A percentile compares a stretch with the other conserved stretches of the same genome.
Evolutionary conservation across 1,284 basidiomycete genomes (phyloP).

Genomic region (Thecaphora frezii): DNA sequence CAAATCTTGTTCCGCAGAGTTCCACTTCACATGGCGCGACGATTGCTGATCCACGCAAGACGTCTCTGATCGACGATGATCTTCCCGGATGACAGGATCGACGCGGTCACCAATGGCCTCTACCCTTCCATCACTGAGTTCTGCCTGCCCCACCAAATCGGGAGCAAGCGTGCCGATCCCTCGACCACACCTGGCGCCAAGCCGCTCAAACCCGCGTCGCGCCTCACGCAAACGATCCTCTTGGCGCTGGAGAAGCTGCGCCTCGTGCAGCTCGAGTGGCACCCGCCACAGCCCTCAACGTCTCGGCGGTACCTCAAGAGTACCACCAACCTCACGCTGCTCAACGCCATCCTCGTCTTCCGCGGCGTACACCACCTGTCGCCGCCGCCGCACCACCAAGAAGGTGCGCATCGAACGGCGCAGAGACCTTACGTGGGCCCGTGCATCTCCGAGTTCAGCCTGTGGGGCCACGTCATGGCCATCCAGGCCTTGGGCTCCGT

Average conservation of each 20-base stretch:
- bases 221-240: slow-evolving; percentile 8
- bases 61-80: too few species aligned
- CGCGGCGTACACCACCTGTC: slow-evolving; percentile 26
- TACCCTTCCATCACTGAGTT: slow-evolving; percentile 34
- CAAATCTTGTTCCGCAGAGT: too few species aligned
- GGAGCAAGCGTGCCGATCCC: too few species aligned
- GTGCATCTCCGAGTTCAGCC: slow-evolving; percentile 29
- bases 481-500: slow-evolving; percentile 41
- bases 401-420: too few species aligned
- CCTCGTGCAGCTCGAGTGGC: slow-evolving; percentile 31
- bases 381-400: background rate
- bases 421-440: slow-evolving; percentile 17
- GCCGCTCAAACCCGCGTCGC: background rate
- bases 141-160: too few species aligned
- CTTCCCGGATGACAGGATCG: slow-evolving; percentile 1
- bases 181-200: too few species aligned
- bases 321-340: slow-evolving; percentile 52
- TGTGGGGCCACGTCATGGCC: slow-evolving; percentile 47
- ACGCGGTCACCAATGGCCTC: slow-evolving; percentile 13
- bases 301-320: slow-evolving; percentile 17
- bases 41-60: too few species aligned
- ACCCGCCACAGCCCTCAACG: slow-evolving; percentile 2
- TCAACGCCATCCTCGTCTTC: slow-evolving; percentile 52
- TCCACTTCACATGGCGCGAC: too few species aligned
- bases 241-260: slow-evolving; percentile 11